These are phyloP conservation scores for Elsinoe perseae DNA, from an alignment of 2,329 filamentous ascomycete genomes.

Conservation along the genomic window DNA sequence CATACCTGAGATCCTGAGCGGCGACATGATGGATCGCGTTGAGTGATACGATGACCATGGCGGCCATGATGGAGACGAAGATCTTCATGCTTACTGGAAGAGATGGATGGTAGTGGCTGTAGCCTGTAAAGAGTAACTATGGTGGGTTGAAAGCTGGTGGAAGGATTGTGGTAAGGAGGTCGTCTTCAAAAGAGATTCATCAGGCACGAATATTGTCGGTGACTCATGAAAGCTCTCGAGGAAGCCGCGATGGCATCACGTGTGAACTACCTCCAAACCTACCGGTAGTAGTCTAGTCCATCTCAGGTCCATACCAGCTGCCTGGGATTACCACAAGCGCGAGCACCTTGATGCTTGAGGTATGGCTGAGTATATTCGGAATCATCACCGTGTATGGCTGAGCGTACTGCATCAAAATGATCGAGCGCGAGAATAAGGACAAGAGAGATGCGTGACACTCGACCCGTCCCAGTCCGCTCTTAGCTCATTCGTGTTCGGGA, in stretches of 20 bases:
- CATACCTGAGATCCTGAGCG: conserved; percentile 7
- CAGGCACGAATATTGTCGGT: no score
- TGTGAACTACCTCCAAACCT: background rate
- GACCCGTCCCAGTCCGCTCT: no score
- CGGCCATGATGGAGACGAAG: background rate
- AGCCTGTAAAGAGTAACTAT: conserved; percentile 5
- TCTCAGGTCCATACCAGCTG: background rate
- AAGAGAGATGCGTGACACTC: no score
- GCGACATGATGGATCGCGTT: background rate
- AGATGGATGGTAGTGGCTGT: background rate
- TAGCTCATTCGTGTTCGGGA: no score
- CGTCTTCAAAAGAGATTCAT: no score
- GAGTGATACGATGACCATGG: background rate
- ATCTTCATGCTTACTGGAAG: background rate
- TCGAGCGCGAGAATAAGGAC: no score
- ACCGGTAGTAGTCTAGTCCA: no score
- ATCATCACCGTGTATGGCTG: no score
- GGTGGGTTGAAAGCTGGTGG: background rate
- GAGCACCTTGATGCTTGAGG: no score
- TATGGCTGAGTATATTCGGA: no score
- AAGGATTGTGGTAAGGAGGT: background rate
- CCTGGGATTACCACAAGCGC: no score
- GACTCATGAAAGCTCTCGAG: background rate
- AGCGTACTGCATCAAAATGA: no score
- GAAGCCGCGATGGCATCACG: background rate